Evolutionary conservation across 768 basidiomycete genomes (phyloP), one percentile per base, ranked within the genome.

Genomic region (Amanita thiersii): DNA sequence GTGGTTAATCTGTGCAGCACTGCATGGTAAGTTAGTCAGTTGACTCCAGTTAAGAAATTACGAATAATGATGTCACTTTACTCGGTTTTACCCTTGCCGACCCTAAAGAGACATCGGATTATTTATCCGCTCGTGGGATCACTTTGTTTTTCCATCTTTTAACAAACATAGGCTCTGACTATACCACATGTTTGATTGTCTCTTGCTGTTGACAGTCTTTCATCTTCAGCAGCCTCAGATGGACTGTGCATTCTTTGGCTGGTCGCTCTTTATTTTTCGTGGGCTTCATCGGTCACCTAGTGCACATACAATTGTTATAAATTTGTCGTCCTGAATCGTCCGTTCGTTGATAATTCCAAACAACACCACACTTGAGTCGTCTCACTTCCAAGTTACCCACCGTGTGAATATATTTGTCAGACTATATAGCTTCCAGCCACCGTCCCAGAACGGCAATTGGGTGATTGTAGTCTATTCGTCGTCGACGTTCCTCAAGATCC

Each of bases 251-350:
- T 69, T 69, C 72, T 75, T 80, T 76, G 79, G 79, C 79, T 60
- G 71, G 59, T 52, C 68, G 61, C 71, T 67, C 68, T 64, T 57
- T 44, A 25, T 37, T 51, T 50, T 51, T 39, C 33, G 51, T 71
- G 71, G 73, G 61, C 64, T 67, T 26, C 49, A 46, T 67, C 68
- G 65, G 79, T 80, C 80, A 81, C 78, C 79, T 75, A 66, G 73
- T 72, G 74, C 66, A 69, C 67, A 28, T 14, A 39, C 8, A 32
- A 30, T 14, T 30, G 9, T 14, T 14, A 9, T 9, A 30, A 30
- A 14, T 37, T 37, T 14, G 19, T 20, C 19, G 4, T 14, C 14
- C 29, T 9, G 29, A 30, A 30, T 14, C 9, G 29, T 9, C 29
- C 29, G 29, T 5, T 5, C 15, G 35, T 14, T 38, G 4, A 31